A percentile compares a stretch with the other conserved stretches of the same genome.
Conservation (phyloP, 352 stramenopile genomes). For the Phytophthora vignae region DNA sequence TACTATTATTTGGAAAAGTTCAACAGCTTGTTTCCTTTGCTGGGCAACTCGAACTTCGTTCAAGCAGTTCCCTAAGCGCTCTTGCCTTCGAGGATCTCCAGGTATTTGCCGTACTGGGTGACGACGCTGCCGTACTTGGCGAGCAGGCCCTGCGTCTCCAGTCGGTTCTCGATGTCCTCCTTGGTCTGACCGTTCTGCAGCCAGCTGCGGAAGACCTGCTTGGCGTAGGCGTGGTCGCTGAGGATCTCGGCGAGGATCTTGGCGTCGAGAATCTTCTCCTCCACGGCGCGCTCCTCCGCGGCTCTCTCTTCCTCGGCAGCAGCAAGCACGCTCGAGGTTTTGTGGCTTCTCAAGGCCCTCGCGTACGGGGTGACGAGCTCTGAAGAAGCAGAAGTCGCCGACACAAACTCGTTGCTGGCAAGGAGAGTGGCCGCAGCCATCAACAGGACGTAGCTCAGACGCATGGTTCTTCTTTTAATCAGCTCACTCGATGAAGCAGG, state of each 20-base stretch:
- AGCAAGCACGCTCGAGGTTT: background rate
- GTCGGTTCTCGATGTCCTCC: constrained; percentile 25
- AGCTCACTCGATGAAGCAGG: no score
- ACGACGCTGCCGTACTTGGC: constrained; percentile 23
- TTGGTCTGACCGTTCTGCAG: constrained; percentile 28
- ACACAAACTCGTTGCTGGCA: constrained; percentile 3
- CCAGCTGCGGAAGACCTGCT: constrained; percentile 26
- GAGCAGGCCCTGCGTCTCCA: constrained; percentile 4
- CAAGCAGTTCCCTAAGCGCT: background rate
- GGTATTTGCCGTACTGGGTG: constrained; percentile 26
- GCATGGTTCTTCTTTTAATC: constrained; percentile 8
- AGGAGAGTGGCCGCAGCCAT: constrained; percentile 8
- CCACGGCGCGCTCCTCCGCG: constrained; percentile 3
- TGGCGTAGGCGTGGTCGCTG: constrained; percentile 21
- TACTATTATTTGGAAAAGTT: constrained; percentile 19
- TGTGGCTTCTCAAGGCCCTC: background rate
- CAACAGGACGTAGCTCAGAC: constrained; percentile 13
- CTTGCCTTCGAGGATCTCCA: constrained; percentile 13
- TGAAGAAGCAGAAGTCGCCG: background rate
- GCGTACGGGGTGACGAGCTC: background rate
- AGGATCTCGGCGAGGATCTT: constrained; percentile 24
- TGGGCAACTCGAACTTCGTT: no score
- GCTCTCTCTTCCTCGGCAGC: constrained; percentile 9
- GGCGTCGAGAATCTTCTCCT: constrained; percentile 5
- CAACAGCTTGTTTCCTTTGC: no score